Base-by-base conservation (phyloP, 2,329 filamentous ascomycete genomes). In the Colletotrichum godetiae region DNA sequence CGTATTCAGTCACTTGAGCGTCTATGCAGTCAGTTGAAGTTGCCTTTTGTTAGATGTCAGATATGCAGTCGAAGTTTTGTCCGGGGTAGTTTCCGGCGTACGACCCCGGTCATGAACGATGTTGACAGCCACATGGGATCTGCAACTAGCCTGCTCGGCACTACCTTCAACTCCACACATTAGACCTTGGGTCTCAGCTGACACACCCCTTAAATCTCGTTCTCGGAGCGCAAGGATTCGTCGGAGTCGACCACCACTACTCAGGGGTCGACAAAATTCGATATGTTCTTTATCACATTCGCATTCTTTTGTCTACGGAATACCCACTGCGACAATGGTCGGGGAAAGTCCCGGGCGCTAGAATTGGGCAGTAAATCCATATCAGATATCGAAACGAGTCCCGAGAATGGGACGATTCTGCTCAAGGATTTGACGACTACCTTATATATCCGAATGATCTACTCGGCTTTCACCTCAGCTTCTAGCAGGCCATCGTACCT, bases 121-220 rank as follows among this genome's bases (percentile, higher is more conserved):
- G 1, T 11, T 19, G 35, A 68, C 55, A 49, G 13, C 35, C 27
- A 33, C 15, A 42, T 24, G 63, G 24, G 68, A 72, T 68, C 68
- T 46, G 56, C 68, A 37, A n/a, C 49, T 37, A 57, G 27, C 35
- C 59, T 55, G 12, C 13, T 22, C 4, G 53, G 31, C 13, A 33
- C 42, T 15, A 12, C 55, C 49, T 33, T 37, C 57, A 37, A 52
- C 56, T 37, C 57, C 46, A 57, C 37, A 49, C 49, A 58, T 53
- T 61, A 52, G 42, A 29, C 63, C 63, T 33, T 60, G 13, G n/a
- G 33, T n/a, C 33, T n/a, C 42, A 46, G 42, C 56, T 61, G 63
- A 37, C 63, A 68, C 57, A 22, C 68, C 68, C 68, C 63, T 72
- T 35, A 57, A 67, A 67, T 72, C 15, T 69, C 67, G 60, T 15